Base-by-base conservation (phyloP, 2,329 filamentous ascomycete species). In the Zymoseptoria pseudotritici region DNA sequence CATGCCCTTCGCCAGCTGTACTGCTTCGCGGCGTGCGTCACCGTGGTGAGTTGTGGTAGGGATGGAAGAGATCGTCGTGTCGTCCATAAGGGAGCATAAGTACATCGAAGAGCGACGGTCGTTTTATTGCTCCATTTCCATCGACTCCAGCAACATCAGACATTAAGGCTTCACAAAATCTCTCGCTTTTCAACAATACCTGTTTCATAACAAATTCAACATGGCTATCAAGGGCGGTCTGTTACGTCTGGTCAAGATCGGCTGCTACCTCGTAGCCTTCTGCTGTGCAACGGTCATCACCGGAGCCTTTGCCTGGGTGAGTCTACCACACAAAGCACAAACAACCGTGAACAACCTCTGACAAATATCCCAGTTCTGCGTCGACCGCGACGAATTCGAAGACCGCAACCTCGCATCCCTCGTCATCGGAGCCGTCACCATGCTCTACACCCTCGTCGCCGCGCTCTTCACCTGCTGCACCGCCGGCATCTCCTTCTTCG, bases 181-280 rank as follows among this genome's bases (percentile, higher is more conserved):
- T 17, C 36, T 46, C 17, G 3, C 36, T n/a, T 4, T 46, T 17
- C 36, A 46, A 46, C 36, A n/a, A 46, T 2, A n/a, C 17, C 36
- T 2, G 13, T 5, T 17, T n/a, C 36, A 17, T 2, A 46, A 17
- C 17, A n/a, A 46, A 5, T 17, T 13, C 54, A 52, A 17, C 11
- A 62, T 62, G 60, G 60, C 57, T 6, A 57, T 62, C 51, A 55
- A 49, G 6, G 60, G 60, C 31, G 61, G 61, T 9, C 31, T 58
- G 5, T 36, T 61, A 19, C 61, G 61, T 46, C 29, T 63, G 17
- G 53, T 61, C n/a, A 53, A 61, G 55, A 61, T 58, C 49, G 24
- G 20, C 21, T 52, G 49, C 56, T 63, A 63, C 56, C 51, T 57
- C 2, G 49, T 58, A 24, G 58, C 58, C 8, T 63, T 58, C 36